Base-by-base conservation (phyloP, 805 yeast species). In the Teunomyces kruisii region DNA sequence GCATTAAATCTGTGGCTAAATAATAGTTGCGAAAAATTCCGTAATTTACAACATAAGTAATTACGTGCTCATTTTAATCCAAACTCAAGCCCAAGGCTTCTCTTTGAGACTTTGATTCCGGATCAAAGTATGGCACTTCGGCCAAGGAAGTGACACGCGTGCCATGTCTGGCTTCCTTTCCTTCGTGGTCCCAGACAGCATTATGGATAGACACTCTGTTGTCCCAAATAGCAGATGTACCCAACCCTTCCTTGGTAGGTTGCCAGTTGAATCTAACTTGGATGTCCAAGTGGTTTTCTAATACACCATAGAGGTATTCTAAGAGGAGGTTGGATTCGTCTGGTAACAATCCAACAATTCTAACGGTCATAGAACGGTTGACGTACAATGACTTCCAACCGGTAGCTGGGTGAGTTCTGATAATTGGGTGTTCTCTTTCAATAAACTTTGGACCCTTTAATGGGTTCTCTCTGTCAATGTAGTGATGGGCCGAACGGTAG, bases 181-280 rank as follows among this genome's bases (percentile, higher is more conserved):
- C 68, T 49, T 74, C 78, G 58, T 76, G 74, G 52, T 77, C 82
- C 64, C 73, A 67, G n/a, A 78, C 72, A 9, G 82, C 81, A 46
- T 67, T 64, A 63, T 81, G 87, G 45, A 71, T 71, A 17, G 80
- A 68, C 43, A 77, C 56, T 58, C 85, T 67, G 67, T 80, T 81
- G 54, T 81, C 85, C 84, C 85, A 80, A 30, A 80, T 54, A 6
- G 81, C 84, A 32, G 79, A 66, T 27, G 49, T 43, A 16, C 54
- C 54, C 40, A 48, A 41, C 10, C 54, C 54, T 32, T 43, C 40
- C 37, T 45, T 43, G 19, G 54, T 47, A 9, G 55, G 51, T 37
- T 47, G 45, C 55, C 55, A 52, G 50, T 50, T 50, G 49, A 52
- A 52, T 44, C 55, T 47, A 33, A 52, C 55, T 30, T 52, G 56